Conservation (phyloP, 1,139 yeast genomes). For the Debaryomycetaceae sp. region DNA sequence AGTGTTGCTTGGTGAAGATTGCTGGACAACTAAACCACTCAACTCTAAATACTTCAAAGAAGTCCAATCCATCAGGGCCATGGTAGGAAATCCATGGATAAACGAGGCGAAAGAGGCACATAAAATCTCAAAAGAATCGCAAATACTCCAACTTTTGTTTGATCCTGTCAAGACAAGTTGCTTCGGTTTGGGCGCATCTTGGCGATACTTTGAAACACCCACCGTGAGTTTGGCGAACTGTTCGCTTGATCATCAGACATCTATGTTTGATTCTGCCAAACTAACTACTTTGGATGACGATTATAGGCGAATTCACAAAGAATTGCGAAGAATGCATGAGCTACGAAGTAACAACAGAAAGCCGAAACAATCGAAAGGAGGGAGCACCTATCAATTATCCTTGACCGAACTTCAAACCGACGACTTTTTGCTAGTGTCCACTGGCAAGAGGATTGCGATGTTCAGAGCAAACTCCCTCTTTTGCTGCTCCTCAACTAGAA, state of each 20-base stretch:
- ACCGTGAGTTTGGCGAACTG: conserved; percentile 13
- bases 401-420: conserved; percentile 6
- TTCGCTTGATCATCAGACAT: conserved; percentile 2
- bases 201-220: conserved; percentile 37
- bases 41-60: conserved; percentile 39
- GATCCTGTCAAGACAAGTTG: conserved; percentile 39
- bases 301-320: conserved; percentile 31
- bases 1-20: conserved; percentile 43
- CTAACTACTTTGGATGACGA: conserved; percentile 36
- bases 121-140: conserved; percentile 33
- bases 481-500: conserved; percentile 49
- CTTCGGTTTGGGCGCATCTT: conserved; percentile 43
- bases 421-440: conserved; percentile 40
- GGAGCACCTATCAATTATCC: conserved; percentile 7
- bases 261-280: conserved; percentile 12
- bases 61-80: conserved; percentile 45
- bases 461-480: conserved; percentile 48
- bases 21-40: conserved; percentile 54
- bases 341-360: neutral
- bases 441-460: conserved; percentile 42
- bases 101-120: conserved; percentile 25
- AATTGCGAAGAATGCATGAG: conserved; percentile 8
- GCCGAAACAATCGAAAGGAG: conserved; percentile 11
- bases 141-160: conserved; percentile 27
- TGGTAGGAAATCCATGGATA: conserved; percentile 44